Percentiles rank a stretch among this genome's conserved stretches.
phyloP scores from a whole-genome alignment of 768 basidiomycete genomes.

The Strobilomyces dryophilus region DNA sequence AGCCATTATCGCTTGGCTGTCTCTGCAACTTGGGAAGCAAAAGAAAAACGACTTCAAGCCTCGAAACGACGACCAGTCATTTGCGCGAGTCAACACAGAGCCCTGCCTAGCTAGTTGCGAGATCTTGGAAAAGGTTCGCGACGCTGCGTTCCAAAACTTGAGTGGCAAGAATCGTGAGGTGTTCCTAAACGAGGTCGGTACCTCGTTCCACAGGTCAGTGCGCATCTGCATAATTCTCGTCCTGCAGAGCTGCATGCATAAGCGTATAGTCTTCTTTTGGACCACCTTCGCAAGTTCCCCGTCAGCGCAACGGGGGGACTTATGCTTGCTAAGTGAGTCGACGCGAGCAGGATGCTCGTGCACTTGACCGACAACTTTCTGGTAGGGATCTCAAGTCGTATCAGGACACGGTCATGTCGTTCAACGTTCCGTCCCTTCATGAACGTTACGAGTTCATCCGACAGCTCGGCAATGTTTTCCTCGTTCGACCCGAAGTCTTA shows the following conservation, averaged over 20 bases:
- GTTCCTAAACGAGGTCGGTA: constrained; percentile 91
- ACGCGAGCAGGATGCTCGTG: neutral
- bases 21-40: constrained; percentile 78
- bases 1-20: constrained; percentile 77
- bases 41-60: constrained; percentile 98
- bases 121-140: constrained; percentile 73
- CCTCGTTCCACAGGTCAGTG: constrained; percentile 83
- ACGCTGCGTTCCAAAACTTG: constrained; percentile 68
- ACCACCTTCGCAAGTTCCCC: constrained; percentile 94
- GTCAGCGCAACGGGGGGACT: constrained; percentile 95
- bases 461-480: constrained; percentile 95
- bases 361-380: neutral
- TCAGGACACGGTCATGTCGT: constrained; percentile 84
- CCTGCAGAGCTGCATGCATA: constrained; percentile 9
- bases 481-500: constrained; percentile 92
- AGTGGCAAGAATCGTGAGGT: constrained; percentile 92
- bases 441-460: constrained; percentile 98
- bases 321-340: constrained; percentile 91
- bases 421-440: constrained; percentile 75
- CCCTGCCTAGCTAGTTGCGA: constrained; percentile 88
- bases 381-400: constrained; percentile 92
- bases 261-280: constrained; percentile 69
- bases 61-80: constrained; percentile 91
- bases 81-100: constrained; percentile 92
- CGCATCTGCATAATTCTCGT: neutral